Evolutionary conservation across 352 stramenopile genomes (phyloP).

Genomic region (Phytophthora multivora): DNA sequence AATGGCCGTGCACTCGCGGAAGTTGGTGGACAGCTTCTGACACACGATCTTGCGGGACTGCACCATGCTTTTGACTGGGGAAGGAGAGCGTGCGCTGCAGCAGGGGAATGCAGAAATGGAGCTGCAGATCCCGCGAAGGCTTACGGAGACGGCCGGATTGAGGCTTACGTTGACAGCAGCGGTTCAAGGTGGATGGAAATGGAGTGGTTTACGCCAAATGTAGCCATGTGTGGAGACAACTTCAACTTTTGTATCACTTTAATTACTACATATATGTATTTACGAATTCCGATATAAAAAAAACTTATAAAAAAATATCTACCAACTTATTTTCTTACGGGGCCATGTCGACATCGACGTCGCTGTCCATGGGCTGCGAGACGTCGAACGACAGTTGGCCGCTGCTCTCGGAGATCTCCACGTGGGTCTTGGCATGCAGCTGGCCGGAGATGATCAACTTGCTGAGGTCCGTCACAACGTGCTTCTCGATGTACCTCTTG

Average conservation of each 20-base stretch:
- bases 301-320: background rate
- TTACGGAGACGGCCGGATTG: background rate
- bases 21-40: conserved; percentile 81
- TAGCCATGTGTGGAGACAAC: conserved; percentile 11
- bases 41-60: conserved; percentile 82
- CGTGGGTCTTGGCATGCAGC: conserved; percentile 68
- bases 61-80: conserved; percentile 33
- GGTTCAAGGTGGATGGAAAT: conserved; percentile 1
- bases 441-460: conserved; percentile 67
- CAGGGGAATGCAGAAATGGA: conserved; percentile 20
- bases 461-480: conserved; percentile 91
- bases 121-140: background rate
- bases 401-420: conserved; percentile 52
- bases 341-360: conserved; percentile 37
- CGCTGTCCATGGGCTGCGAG: conserved; percentile 37
- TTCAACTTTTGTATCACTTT: too few species aligned
- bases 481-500: conserved; percentile 95
- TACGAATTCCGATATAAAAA: background rate
- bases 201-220: conserved; percentile 2
- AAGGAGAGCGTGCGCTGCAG: conserved; percentile 1
- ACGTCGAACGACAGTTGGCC: conserved; percentile 64
- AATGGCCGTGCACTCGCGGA: conserved; percentile 76
- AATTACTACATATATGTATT: background rate
- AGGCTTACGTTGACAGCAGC: conserved; percentile 18
- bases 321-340: conserved; percentile 15